Conservation (phyloP, 2,329 filamentous ascomycete genomes). For the Dactylellina sp. region DNA sequence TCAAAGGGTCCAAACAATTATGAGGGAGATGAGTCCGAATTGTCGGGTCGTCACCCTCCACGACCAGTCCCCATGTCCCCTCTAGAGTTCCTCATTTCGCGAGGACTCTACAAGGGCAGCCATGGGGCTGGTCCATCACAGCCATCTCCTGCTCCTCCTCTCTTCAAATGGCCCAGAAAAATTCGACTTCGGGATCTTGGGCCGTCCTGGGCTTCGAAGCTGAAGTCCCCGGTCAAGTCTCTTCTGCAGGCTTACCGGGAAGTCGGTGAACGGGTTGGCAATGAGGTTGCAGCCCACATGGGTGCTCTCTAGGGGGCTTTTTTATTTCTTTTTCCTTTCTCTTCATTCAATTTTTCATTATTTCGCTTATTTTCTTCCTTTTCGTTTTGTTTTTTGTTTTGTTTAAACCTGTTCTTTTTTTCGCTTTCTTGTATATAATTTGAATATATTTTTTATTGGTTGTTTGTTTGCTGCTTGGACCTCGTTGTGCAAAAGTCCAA, state of each 20-base stretch:
- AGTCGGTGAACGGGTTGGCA: slow-evolving; percentile 10
- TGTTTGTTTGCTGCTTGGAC: neutral
- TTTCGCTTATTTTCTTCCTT: slow-evolving; percentile 1
- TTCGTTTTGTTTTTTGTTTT: neutral
- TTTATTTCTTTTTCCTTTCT: slow-evolving; percentile 9
- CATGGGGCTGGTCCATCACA: neutral
- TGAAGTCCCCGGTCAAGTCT: slow-evolving; percentile 32
- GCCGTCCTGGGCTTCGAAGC: slow-evolving; percentile 28
- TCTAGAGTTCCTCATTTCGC: slow-evolving; percentile 36
- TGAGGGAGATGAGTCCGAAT: neutral
- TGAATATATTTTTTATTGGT: slow-evolving; percentile 8
- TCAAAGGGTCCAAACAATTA: neutral
- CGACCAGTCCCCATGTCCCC: slow-evolving; percentile 20
- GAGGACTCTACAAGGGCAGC: slow-evolving; percentile 22
- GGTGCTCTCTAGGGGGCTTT: slow-evolving; percentile 14
- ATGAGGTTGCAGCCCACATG: neutral
- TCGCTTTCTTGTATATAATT: neutral
- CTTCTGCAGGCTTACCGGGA: slow-evolving; percentile 20
- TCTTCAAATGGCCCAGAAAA: neutral
- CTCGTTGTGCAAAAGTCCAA: too few species aligned
- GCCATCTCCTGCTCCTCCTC: neutral
- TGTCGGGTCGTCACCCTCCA: neutral
- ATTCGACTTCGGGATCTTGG: slow-evolving; percentile 9
- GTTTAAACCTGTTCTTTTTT: neutral
- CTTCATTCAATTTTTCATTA: slow-evolving; percentile 2